Conservation (phyloP, 192 early-diverging fungal genomes). For the Piromyces sp. region DNA sequence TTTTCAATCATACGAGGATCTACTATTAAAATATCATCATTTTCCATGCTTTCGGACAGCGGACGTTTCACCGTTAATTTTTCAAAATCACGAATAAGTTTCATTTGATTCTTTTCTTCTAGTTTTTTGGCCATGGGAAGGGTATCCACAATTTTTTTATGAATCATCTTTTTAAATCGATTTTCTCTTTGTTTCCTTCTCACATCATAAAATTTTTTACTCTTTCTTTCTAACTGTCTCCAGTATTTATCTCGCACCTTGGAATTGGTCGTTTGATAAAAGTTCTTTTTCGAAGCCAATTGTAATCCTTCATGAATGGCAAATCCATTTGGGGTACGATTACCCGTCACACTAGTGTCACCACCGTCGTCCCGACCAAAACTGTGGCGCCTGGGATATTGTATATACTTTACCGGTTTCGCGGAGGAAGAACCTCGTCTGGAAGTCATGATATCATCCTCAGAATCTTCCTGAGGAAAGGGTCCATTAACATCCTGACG, state of each 20-base stretch:
- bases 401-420: not conserved
- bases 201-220: not conserved
- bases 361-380: no score
- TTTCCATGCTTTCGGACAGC: not conserved
- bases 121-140: not conserved
- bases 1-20: not conserved
- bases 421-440: no score
- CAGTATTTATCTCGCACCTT: not conserved
- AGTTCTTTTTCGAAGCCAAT: not conserved
- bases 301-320: not conserved
- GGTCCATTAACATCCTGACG: not conserved
- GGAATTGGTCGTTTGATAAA: not conserved
- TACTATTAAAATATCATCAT: not conserved
- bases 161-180: not conserved
- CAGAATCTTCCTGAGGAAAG: not conserved
- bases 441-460: no score
- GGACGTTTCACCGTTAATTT: not conserved
- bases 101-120: not conserved
- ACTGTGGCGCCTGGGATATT: no score
- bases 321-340: not conserved
- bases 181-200: not conserved
- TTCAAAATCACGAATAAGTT: not conserved
- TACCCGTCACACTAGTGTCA: not conserved
- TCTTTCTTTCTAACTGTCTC: not conserved
- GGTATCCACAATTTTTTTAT: not conserved